Evolutionary conservation across 306 rosid species (phyloP), one percentile per base, ranked within the genome.

Genomic region (Hippophae rhamnoides): DNA sequence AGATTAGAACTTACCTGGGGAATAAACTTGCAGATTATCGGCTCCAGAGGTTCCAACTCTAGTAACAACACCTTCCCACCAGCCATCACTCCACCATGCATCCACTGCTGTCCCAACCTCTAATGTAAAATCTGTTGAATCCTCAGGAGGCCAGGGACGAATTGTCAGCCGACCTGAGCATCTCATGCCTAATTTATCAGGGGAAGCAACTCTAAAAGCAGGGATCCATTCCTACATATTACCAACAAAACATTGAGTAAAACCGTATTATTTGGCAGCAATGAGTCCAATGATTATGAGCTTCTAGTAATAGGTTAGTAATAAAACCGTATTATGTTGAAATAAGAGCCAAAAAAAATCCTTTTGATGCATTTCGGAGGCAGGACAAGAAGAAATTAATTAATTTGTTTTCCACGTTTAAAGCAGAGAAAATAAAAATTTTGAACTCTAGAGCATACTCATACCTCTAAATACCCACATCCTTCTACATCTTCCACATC

Each of bases 41-140:
- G 25, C 67, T 69, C 77, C 84, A 51, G 75, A 54, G 41, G 31
- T 46, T 59, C 73, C 58, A 25, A 80, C 66, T 56, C 84, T 81
- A 56, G 79, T 67, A 60, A 88, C 41, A 52, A 88, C 79, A 57
- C 94, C 85, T 76, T 88, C 96, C 96, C 96, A 88, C 96, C 96
- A 88, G 62, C 94, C 90, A 52, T 85, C 94, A 60, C 83, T 41
- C 81, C 87, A 85, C 94, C 89, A 78, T 38, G 83, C 96, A 76
- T 88, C 96, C 54, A 88, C 96, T 23, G 84, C 60, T 10, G 70
- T 67, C 51, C 96, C 96, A 76, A 82, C 66, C 77, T 76, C 86
- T 52, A 78, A 64, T 47, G 18, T 57, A 43, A 12, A 44, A 42
- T 56, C 63, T 18, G 62, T 55, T 66, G 59, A 47, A 59, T 56